phyloP scores from a whole-genome alignment of 805 yeast species.

The Candida endomychidarum region DNA sequence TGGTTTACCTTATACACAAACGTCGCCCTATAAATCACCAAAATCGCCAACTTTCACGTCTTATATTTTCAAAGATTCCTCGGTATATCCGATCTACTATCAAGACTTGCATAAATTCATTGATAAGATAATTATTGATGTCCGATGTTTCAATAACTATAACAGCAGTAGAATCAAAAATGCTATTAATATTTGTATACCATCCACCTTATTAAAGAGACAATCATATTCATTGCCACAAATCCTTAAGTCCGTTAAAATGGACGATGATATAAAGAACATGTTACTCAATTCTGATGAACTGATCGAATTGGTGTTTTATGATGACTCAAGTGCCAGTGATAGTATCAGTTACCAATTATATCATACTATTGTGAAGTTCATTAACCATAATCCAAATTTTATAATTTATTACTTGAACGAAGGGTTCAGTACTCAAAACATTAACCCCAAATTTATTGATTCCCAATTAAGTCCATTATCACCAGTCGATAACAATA shows the following conservation, averaged over 20 bases:
- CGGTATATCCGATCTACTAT: not conserved
- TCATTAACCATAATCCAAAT: constrained; percentile 19
- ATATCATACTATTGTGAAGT: constrained; percentile 35
- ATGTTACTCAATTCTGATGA: constrained; percentile 18
- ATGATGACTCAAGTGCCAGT: constrained; percentile 30
- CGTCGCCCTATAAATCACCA: constrained; percentile 2
- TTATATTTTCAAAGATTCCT: constrained; percentile 2
- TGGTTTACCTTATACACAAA: not conserved
- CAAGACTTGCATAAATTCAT: not conserved
- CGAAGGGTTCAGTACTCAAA: constrained; percentile 9
- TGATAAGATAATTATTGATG: constrained; percentile 30
- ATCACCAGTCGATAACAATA: constrained; percentile 4
- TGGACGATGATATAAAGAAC: constrained; percentile 22
- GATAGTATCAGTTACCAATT: constrained; percentile 25
- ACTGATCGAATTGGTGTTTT: constrained; percentile 29
- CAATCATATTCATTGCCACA: constrained; percentile 32
- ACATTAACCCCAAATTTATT: constrained; percentile 6
- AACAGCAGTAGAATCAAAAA: constrained; percentile 27
- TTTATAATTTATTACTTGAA: constrained; percentile 11
- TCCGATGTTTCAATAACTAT: constrained; percentile 40
- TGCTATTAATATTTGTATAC: constrained; percentile 42
- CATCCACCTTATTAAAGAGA: constrained; percentile 45
- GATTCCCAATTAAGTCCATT: constrained; percentile 11
- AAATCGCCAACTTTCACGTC: constrained; percentile 8
- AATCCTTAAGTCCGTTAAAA: constrained; percentile 31